Evolutionary conservation across 768 basidiomycete genomes (phyloP).

Genomic region (Sarcomyxa edulis): DNA sequence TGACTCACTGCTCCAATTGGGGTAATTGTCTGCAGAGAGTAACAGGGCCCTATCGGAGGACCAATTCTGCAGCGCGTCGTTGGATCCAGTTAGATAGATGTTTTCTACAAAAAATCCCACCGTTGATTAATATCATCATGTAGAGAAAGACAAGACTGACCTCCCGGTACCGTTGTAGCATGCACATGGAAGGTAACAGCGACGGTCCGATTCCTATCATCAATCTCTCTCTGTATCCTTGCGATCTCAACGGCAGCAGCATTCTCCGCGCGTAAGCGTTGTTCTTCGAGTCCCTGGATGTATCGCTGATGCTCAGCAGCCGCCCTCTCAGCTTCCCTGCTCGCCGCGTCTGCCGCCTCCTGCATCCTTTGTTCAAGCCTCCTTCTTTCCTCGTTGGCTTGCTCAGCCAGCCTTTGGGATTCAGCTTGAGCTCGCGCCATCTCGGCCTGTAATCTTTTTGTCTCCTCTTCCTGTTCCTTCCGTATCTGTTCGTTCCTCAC

Average conservation of each 20-base stretch:
- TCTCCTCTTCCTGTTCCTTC: constrained; percentile 38
- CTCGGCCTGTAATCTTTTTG: constrained; percentile 35
- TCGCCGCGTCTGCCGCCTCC: constrained; percentile 15
- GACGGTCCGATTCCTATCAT: constrained; percentile 28
- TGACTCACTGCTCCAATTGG: constrained; percentile 64
- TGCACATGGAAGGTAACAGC: constrained; percentile 61
- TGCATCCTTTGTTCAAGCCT: too few species aligned
- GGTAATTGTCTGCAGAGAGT: constrained; percentile 52
- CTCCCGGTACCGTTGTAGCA: constrained; percentile 52
- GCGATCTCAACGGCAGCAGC: too few species aligned
- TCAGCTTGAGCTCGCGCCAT: too few species aligned
- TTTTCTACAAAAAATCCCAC: too few species aligned
- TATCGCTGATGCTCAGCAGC: constrained; percentile 12
- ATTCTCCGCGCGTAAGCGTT: too few species aligned
- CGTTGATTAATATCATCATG: too few species aligned
- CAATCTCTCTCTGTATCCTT: too few species aligned
- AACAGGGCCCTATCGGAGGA: constrained; percentile 49
- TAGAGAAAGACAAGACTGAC: too few species aligned
- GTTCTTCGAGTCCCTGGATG: constrained; percentile 13
- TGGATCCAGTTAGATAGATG: constrained; percentile 62
- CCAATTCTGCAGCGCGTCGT: constrained; percentile 56
- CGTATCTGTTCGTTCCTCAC: constrained; percentile 41
- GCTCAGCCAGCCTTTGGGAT: too few species aligned
- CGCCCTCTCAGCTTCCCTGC: constrained; percentile 10
- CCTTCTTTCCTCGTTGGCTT: too few species aligned